phyloP scores from a whole-genome alignment of 2,329 filamentous ascomycete genomes.

The Diplodia mutila region DNA sequence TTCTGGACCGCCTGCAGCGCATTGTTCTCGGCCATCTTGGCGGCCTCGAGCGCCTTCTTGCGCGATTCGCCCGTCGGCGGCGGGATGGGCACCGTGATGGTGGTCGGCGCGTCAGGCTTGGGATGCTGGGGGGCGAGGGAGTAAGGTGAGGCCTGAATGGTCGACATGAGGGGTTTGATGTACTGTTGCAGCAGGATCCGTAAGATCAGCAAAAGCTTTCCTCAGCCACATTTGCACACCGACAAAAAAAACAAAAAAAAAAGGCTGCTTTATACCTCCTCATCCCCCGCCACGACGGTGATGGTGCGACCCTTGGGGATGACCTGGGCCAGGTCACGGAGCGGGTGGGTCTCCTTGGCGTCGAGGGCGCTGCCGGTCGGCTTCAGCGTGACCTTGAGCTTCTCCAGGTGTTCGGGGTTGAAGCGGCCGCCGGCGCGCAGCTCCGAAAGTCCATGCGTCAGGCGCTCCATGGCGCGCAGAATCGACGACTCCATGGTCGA shows the following conservation, averaged over 20 bases:
- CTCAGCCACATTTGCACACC: too few relatives aligned
- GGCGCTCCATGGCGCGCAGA: slow-evolving; percentile 55
- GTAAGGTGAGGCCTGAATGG: slow-evolving; percentile 57
- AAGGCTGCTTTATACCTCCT: slow-evolving; percentile 55
- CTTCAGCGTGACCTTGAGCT: slow-evolving; percentile 57
- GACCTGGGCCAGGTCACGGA: slow-evolving; percentile 69
- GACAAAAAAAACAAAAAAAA: not conserved
- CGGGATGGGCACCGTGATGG: slow-evolving; percentile 59
- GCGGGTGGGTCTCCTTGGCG: slow-evolving; percentile 48
- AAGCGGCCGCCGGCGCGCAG: slow-evolving; percentile 65
- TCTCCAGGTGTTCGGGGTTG: slow-evolving; percentile 65
- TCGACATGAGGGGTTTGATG: slow-evolving; percentile 57
- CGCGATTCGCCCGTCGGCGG: slow-evolving; percentile 62
- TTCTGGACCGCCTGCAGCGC: slow-evolving; percentile 48
- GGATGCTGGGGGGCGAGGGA: slow-evolving; percentile 56
- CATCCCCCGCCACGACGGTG: slow-evolving; percentile 66
- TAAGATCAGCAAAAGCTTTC: not conserved
- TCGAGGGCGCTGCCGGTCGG: slow-evolving; percentile 43
- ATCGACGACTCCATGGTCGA: slow-evolving; percentile 61
- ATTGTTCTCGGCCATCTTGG: slow-evolving; percentile 48
- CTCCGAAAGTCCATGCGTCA: slow-evolving; percentile 66
- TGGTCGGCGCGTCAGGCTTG: slow-evolving; percentile 54
- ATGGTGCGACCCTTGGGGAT: slow-evolving; percentile 66
- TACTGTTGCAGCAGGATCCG: slow-evolving; percentile 45
- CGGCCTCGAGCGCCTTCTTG: slow-evolving; percentile 44